Conservation (phyloP, 2,329 filamentous ascomycete genomes). For the Gremmenia infestans region DNA sequence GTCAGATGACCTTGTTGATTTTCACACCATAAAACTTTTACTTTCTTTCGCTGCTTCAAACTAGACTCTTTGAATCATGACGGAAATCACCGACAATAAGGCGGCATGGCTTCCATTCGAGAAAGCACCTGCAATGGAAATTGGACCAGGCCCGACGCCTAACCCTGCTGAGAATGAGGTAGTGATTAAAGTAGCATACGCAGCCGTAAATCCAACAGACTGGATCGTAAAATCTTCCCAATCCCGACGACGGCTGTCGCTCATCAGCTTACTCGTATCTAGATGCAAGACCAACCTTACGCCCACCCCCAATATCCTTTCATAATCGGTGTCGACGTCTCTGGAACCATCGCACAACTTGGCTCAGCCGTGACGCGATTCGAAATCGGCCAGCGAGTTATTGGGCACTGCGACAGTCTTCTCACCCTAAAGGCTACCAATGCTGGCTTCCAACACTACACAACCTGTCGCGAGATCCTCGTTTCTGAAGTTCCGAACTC, state of each 20-base stretch:
- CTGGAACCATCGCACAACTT: constrained; percentile 32
- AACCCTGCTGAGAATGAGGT: constrained; percentile 29
- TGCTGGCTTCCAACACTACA: constrained; percentile 32
- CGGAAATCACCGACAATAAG: constrained; percentile 12
- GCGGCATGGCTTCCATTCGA: constrained; percentile 26
- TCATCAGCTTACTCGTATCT: constrained; percentile 3
- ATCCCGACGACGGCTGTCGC: neutral
- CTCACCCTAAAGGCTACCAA: constrained; percentile 19
- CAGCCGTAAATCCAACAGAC: constrained; percentile 38
- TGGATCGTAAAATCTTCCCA: constrained; percentile 27
- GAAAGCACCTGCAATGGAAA: constrained; percentile 30
- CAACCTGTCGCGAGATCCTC: constrained; percentile 22
- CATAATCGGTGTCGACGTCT: constrained; percentile 26
- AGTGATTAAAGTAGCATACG: constrained; percentile 33
- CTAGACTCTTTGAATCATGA: neutral
- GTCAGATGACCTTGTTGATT: neutral
- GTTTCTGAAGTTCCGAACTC: constrained; percentile 28
- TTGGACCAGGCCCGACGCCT: constrained; percentile 34
- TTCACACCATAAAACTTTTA: too few species aligned
- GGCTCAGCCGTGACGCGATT: constrained; percentile 42
- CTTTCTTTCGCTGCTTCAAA: neutral
- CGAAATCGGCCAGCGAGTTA: constrained; percentile 30
- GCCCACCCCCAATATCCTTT: constrained; percentile 13
- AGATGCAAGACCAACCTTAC: constrained; percentile 16
- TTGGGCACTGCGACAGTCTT: constrained; percentile 26